Conservation (phyloP, 169 alveolate species). For the Cryptosporidium sp. region DNA sequence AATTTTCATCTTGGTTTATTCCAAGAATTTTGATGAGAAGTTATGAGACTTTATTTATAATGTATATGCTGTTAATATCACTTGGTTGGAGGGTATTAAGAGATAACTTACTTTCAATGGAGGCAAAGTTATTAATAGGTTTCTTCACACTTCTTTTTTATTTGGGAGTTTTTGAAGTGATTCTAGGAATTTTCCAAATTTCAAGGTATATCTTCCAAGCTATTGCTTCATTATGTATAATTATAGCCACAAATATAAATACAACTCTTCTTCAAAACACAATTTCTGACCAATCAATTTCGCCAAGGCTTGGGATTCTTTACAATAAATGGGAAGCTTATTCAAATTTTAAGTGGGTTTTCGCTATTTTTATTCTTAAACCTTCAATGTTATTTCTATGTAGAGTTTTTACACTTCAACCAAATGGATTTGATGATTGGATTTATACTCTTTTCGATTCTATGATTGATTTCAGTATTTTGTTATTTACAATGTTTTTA, state of each 20-base stretch:
- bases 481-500: neutral
- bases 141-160: constrained; percentile 33
- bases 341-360: constrained; percentile 54
- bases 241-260: constrained; percentile 61
- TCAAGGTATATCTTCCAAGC: constrained; percentile 65
- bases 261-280: constrained; percentile 47
- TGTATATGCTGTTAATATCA: constrained; percentile 57
- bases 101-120: constrained; percentile 49
- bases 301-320: constrained; percentile 67
- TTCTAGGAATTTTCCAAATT: constrained; percentile 49
- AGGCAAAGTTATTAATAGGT: constrained; percentile 30
- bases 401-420: constrained; percentile 26
- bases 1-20: constrained; percentile 47
- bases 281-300: constrained; percentile 64
- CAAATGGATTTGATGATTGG: constrained; percentile 73
- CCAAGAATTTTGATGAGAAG: constrained; percentile 52
- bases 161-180: constrained; percentile 42
- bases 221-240: constrained; percentile 35
- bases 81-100: constrained; percentile 71
- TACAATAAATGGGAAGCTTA: constrained; percentile 58
- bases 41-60: constrained; percentile 29
- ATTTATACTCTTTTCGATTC: constrained; percentile 34
- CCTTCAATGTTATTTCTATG: constrained; percentile 51
- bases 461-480: constrained; percentile 12
- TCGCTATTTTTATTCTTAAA: constrained; percentile 25